phyloP scores from a whole-genome alignment of 495 filamentous ascomycete species.

The Platismatia glauca region DNA sequence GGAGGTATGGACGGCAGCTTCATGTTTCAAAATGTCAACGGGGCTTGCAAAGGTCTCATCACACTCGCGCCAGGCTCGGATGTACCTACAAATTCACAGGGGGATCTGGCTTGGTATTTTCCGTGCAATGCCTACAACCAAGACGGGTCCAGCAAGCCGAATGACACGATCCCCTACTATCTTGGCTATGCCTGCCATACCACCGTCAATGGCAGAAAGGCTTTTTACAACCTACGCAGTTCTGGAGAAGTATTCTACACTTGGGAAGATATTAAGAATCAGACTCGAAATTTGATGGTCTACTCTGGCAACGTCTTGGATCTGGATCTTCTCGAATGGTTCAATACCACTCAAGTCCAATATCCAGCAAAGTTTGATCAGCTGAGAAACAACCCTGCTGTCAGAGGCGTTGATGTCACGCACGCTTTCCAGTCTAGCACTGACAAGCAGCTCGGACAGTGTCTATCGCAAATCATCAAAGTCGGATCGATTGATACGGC shows the following conservation, averaged over 20 bases:
- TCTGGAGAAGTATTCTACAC: constrained; percentile 83
- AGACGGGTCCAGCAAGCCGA: constrained; percentile 74
- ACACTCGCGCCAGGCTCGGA: constrained; percentile 58
- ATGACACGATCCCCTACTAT: constrained; percentile 66
- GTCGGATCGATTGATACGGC: constrained; percentile 94
- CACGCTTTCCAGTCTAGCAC: constrained; percentile 66
- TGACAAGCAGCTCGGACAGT: constrained; percentile 75
- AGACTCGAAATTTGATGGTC: constrained; percentile 76
- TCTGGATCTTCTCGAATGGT: constrained; percentile 82
- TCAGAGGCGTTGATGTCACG: constrained; percentile 86
- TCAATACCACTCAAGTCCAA: constrained; percentile 75
- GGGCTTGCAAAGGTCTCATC: constrained; percentile 89
- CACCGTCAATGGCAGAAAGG: constrained; percentile 49
- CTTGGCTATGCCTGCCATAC: constrained; percentile 89
- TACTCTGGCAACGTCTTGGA: constrained; percentile 93
- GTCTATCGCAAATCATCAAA: constrained; percentile 84
- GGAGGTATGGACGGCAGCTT: constrained; percentile 91
- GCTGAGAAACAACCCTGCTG: constrained; percentile 61
- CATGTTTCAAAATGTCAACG: constrained; percentile 97
- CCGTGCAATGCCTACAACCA: constrained; percentile 87
- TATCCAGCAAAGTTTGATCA: constrained; percentile 72
- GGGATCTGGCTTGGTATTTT: constrained; percentile 92
- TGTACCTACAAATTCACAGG: constrained; percentile 63
- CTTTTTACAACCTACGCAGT: constrained; percentile 59
- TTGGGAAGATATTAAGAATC: constrained; percentile 90